These are phyloP conservation scores for Silene coronaria DNA, from an alignment of 179 eudicot species.

Conservation along the genomic window DNA sequence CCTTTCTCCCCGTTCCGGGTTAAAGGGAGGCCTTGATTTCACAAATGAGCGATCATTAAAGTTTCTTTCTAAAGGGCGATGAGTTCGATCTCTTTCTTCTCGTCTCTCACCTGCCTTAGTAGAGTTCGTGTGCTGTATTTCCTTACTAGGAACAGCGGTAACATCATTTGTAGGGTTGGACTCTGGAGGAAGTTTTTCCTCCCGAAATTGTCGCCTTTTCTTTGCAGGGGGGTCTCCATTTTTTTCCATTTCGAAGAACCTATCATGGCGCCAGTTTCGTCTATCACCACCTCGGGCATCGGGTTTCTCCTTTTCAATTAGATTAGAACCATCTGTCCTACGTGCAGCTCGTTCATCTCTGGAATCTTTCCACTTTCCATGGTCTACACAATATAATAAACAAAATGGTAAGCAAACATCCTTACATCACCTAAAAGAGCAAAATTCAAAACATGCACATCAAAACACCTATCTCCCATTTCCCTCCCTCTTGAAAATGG, in stretches of 20 bases:
- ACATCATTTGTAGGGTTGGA: constrained; percentile 25
- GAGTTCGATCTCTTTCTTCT: constrained; percentile 39
- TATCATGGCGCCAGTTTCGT: constrained; percentile 57
- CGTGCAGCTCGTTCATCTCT: constrained; percentile 35
- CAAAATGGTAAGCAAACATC: constrained; percentile 1
- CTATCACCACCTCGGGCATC: constrained; percentile 37
- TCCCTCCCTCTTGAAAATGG: not conserved
- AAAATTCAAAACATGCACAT: not conserved
- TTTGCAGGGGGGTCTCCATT: constrained; percentile 41
- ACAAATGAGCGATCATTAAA: constrained; percentile 38
- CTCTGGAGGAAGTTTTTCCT: constrained; percentile 50
- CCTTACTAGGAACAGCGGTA: constrained; percentile 29
- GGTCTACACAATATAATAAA: constrained; percentile 34
- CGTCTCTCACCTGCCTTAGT: constrained; percentile 27
- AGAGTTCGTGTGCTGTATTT: constrained; percentile 21
- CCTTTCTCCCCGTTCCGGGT: constrained; percentile 36
- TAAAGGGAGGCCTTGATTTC: constrained; percentile 34
- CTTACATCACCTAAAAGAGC: not conserved
- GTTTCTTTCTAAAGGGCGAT: constrained; percentile 35
- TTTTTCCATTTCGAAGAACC: constrained; percentile 38
- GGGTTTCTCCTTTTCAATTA: constrained; percentile 35
- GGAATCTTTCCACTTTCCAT: constrained; percentile 61
- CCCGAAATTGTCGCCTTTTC: constrained; percentile 74
- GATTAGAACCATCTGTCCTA: constrained; percentile 28
- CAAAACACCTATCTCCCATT: not conserved